These are phyloP conservation scores for Mucor plumbeus DNA, from an alignment of 371 early-diverging fungal species.

Conservation along the genomic window DNA sequence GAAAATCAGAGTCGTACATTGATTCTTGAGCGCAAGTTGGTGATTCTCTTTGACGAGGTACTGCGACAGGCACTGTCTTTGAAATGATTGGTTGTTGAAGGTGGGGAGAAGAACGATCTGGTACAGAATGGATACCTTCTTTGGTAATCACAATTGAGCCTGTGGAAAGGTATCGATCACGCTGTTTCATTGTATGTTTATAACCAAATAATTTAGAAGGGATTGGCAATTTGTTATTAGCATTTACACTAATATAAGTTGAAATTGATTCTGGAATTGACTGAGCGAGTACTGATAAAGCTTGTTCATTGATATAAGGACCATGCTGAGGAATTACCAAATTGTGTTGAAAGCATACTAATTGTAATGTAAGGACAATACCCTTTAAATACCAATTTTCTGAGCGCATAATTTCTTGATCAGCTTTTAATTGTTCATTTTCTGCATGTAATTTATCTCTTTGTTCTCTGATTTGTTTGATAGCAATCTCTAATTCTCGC, in stretches of 20 bases:
- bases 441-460: conserved; percentile 54
- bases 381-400: conserved; percentile 71
- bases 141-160: conserved; percentile 45
- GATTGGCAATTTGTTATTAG: conserved; percentile 42
- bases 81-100: conserved; percentile 5
- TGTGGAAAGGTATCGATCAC: conserved; percentile 35
- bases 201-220: conserved; percentile 34
- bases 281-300: conserved; percentile 40
- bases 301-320: conserved; percentile 46
- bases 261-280: conserved; percentile 47
- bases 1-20: conserved; percentile 11
- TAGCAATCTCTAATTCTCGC: conserved; percentile 65
- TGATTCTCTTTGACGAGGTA: not conserved
- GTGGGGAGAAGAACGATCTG: conserved; percentile 11
- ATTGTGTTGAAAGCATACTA: conserved; percentile 52
- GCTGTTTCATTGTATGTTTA: conserved; percentile 29
- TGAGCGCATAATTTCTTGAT: conserved; percentile 58
- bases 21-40: conserved; percentile 15
- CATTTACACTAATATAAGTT: conserved; percentile 45
- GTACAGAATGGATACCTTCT: conserved; percentile 32
- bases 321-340: conserved; percentile 50
- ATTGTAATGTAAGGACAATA: conserved; percentile 58
- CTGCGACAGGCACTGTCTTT: conserved; percentile 14
- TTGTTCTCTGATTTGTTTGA: conserved; percentile 66
- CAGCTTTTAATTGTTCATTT: conserved; percentile 55